These are phyloP conservation scores for Skeletonema marinoi DNA, from an alignment of 108 stramenopile genomes.

Conservation along the genomic window DNA sequence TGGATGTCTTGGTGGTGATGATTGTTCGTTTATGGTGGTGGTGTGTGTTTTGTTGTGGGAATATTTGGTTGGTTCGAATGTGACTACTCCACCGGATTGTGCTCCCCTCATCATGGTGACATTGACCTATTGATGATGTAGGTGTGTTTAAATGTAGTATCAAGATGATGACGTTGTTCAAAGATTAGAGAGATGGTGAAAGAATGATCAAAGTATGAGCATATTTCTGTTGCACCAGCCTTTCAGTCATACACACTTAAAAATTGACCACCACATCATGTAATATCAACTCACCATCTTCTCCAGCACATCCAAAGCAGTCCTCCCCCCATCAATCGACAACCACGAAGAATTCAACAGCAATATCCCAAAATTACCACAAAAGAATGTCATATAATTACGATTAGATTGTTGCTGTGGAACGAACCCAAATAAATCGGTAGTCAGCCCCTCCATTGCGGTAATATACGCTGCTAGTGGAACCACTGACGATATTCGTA, in stretches of 20 bases:
- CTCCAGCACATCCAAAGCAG: constrained; percentile 70
- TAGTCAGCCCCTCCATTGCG: constrained; percentile 67
- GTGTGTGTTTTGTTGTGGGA: constrained; percentile 7
- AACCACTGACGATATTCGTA: constrained; percentile 16
- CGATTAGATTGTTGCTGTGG: constrained; percentile 13
- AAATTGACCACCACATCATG: no score
- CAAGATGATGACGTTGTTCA: not conserved
- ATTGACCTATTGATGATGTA: constrained; percentile 21
- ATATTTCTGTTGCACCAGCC: no score
- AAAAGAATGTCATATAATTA: constrained; percentile 38
- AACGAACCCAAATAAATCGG: constrained; percentile 59
- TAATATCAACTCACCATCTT: constrained; percentile 47
- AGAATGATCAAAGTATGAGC: not conserved
- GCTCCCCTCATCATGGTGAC: constrained; percentile 91
- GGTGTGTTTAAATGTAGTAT: not conserved
- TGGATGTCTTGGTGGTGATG: constrained; percentile 1
- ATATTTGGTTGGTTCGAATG: constrained; percentile 43
- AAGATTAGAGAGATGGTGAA: not conserved
- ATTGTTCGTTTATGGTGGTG: constrained; percentile 5
- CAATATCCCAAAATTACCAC: constrained; percentile 85
- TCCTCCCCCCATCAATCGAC: constrained; percentile 50
- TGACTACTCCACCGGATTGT: constrained; percentile 80
- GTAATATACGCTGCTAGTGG: constrained; percentile 55
- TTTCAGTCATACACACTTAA: no score
- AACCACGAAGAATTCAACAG: constrained; percentile 74